Evolutionary conservation across 2,329 filamentous ascomycete species (phyloP).

Genomic region (Cladosporium oxysporum): DNA sequence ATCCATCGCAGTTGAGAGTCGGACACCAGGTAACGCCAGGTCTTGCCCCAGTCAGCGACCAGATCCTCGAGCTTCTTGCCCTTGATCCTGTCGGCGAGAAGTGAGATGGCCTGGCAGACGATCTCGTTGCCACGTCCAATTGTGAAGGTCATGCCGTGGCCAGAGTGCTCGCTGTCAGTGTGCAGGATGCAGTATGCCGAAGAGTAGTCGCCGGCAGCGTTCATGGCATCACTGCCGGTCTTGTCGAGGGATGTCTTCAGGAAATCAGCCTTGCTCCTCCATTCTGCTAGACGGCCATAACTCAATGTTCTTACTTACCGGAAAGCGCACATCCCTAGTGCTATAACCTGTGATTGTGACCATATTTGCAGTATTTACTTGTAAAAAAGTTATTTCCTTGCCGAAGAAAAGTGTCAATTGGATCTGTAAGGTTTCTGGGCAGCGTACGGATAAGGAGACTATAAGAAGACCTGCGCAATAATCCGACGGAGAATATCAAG

Average conservation of each 20-base stretch:
- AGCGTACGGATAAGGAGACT: background rate
- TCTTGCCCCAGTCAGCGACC: slow-evolving; percentile 78
- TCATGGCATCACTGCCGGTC: slow-evolving; percentile 97
- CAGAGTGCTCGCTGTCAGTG: slow-evolving; percentile 70
- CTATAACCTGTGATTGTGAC: slow-evolving; percentile 49
- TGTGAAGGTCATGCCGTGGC: slow-evolving; percentile 85
- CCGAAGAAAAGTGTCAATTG: background rate
- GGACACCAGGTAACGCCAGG: slow-evolving; percentile 88
- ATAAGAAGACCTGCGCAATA: background rate
- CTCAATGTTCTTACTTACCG: slow-evolving; percentile 36
- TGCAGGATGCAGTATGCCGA: slow-evolving; percentile 90
- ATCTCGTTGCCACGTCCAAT: slow-evolving; percentile 91
- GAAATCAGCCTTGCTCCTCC: background rate
- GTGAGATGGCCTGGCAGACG: slow-evolving; percentile 79
- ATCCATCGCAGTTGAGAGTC: slow-evolving; percentile 93
- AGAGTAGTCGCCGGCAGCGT: slow-evolving; percentile 88
- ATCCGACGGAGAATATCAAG: slow-evolving; percentile 8
- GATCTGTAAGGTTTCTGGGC: background rate
- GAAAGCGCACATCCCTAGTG: slow-evolving; percentile 53
- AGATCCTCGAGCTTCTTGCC: slow-evolving; percentile 76
- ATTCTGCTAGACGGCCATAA: slow-evolving; percentile 14
- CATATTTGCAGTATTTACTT: slow-evolving; percentile 35
- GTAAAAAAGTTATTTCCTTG: background rate
- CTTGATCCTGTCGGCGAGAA: slow-evolving; percentile 74
- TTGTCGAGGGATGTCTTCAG: slow-evolving; percentile 80